Evolutionary conservation across 2,329 filamentous ascomycete genomes (phyloP), one percentile per base, ranked within the genome.

Genomic region (Metarhizium guizhouense): DNA sequence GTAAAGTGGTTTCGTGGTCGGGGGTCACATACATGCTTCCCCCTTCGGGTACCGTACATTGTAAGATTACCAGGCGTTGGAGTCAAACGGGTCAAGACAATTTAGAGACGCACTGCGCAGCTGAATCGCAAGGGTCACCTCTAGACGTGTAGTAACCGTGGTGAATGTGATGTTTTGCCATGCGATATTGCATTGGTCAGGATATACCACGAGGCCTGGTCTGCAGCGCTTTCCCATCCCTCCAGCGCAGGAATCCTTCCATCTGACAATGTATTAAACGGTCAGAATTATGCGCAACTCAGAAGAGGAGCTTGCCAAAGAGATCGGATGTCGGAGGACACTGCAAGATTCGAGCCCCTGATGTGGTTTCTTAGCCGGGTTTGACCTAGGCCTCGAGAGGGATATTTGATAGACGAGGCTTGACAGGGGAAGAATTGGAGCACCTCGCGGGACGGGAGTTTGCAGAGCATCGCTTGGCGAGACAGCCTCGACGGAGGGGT

Each of bases 41-140:
- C 64, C 56, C 60, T 34, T 42, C 14, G 50, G 61, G 57, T 60
- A 58, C 49, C 56, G 51, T 60, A 61, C 60, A 60, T 62, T 68
- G 65, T 67, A 68, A 62, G 61, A 67, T 61, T 68, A 63, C 61
- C 60, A 61, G 66, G 67, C 67, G 68, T 66, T 66, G 60, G 52
- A 56, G 57, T 61, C 61, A 61, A 64, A 63, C 57, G 60, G 63
- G 59, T 64, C 48, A 62, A 56, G 62, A 63, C 61, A 60, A 61
- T 60, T 62, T 42, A 40, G 47, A 45, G 52, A 36, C 43, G 42
- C 42, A 34, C 36, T 16, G 52, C 32, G 6, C 63, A 62, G 62
- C 65, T 58, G 61, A 60, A 55, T 58, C 60, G 57, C 62, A 60
- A 58, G 42, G 11, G n/a, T 45, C 18, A 16, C 25, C 25, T 25